Evolutionary conservation across 148 eudicot species (phyloP), one percentile per base, ranked within the genome.

Genomic region (Agrostemma githago): DNA sequence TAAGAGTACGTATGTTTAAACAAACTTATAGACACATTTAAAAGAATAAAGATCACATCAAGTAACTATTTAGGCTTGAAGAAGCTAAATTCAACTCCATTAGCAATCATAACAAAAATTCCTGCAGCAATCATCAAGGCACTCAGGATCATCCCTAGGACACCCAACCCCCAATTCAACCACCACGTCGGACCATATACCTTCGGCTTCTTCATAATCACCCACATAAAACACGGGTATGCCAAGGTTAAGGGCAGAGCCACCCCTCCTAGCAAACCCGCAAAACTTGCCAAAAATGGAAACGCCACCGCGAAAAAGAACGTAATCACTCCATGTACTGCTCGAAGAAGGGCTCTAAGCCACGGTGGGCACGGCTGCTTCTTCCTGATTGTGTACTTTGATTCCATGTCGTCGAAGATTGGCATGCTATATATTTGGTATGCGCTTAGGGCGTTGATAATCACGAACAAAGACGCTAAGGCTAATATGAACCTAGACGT

Each of bases 381-480:
- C 80, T 84, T 82, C 76, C 81, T 77, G 14, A 62, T 75, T 0
- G 90, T 88, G 86, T 88, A 88, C 37, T 73, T 79, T 14, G 94
- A 89, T 41, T 93, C 98, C 78, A 88, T 79, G 72, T 86, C 88
- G 70, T 93, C 98, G 54, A 91, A 89, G 78, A 81, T 81, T 1
- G 87, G 97, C 98, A 93, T 93, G 34, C 87, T 96, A 37, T 93
- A 91, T 42, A 93, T 80, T 75, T 93, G 96, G 82, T 89, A 93
- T 0, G 98, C 85, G 77, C 90, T 86, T 8, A 93, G 16, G 0
- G 89, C 86, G 42, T 86, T 93, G 8, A 90, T 73, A 53, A 93
- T 86, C 44, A 93, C 88, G 43, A 90, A 82, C 60, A 82, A 19
- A 54, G 85, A 76, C 44, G 86, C 77, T 66, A 89, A 26, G 4